phyloP scores from a whole-genome alignment of 1,284 basidiomycete genomes.

The Kalmanozyma brasiliensis region DNA sequence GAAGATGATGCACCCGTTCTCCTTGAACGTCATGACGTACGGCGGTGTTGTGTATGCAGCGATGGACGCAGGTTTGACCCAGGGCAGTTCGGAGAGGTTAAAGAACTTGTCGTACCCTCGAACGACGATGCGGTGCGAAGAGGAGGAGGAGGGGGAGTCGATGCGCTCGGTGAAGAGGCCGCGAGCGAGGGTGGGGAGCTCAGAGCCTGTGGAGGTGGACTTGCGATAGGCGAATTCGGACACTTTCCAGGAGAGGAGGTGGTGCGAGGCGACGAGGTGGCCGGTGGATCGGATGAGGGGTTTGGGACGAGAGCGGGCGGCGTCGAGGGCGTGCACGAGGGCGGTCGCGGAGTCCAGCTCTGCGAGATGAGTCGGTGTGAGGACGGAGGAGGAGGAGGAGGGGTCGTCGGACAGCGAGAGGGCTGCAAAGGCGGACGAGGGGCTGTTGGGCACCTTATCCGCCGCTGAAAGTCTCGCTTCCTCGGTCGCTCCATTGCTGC shows the following conservation, averaged over 20 bases:
- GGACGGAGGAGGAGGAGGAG: slow-evolving; percentile 8
- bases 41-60: slow-evolving; percentile 77
- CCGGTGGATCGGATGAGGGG: slow-evolving; percentile 49
- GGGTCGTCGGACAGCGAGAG: slow-evolving; percentile 27
- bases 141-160: not conserved
- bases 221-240: slow-evolving; percentile 66
- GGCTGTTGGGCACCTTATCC: slow-evolving; percentile 35
- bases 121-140: slow-evolving; percentile 78
- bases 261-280: slow-evolving; percentile 30
- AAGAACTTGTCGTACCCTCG: slow-evolving; percentile 99
- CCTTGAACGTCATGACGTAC: slow-evolving; percentile 91
- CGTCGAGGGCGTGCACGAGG: slow-evolving; percentile 43
- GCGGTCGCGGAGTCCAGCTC: slow-evolving; percentile 26
- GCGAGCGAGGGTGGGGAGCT: slow-evolving; percentile 64
- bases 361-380: slow-evolving; percentile 10
- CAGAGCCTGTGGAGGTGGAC: slow-evolving; percentile 42
- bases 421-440: slow-evolving; percentile 28
- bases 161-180: slow-evolving; percentile 62
- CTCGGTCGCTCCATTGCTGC: not conserved
- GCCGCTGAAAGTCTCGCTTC: not conserved
- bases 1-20: slow-evolving; percentile 98
- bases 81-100: slow-evolving; percentile 93
- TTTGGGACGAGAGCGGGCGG: slow-evolving; percentile 29
- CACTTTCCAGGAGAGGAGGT: slow-evolving; percentile 62
- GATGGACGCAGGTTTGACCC: slow-evolving; percentile 74